A percentile compares a stretch with the other conserved stretches of the same genome.
phyloP scores from a whole-genome alignment of 73 alveolate species.

The Paramecium octaurelia region DNA sequence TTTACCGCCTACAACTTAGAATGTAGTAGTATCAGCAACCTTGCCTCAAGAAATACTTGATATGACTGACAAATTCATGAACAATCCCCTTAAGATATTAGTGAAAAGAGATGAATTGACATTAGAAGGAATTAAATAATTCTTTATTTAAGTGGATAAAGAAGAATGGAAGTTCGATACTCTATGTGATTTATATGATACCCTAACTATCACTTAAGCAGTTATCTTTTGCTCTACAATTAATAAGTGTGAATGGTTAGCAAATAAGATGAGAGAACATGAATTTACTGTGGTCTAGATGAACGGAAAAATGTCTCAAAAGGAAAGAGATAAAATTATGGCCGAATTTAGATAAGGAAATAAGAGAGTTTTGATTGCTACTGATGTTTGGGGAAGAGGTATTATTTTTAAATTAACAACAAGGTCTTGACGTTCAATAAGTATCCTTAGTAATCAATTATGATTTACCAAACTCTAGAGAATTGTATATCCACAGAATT shows the following conservation, averaged over 20 bases:
- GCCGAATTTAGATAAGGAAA: constrained; percentile 85
- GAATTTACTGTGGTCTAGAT: constrained; percentile 91
- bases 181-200: constrained; percentile 95
- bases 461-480: constrained; percentile 95
- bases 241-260: constrained; percentile 95
- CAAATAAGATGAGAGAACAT: constrained; percentile 93
- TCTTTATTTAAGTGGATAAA: constrained; percentile 90
- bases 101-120: constrained; percentile 98
- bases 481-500: constrained; percentile 97
- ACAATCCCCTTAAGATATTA: constrained; percentile 95
- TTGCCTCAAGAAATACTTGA: constrained; percentile 95
- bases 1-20: constrained; percentile 92
- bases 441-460: constrained; percentile 95
- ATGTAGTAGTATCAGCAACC: constrained; percentile 96
- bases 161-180: constrained; percentile 95
- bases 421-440: constrained; percentile 95
- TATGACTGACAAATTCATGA: constrained; percentile 92
- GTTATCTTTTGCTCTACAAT: constrained; percentile 94
- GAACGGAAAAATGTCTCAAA: constrained; percentile 96
- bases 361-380: constrained; percentile 82
- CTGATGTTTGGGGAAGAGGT: constrained; percentile 98
- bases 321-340: constrained; percentile 97
- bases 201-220: constrained; percentile 94
- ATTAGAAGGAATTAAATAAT: constrained; percentile 97
- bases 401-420: background rate